Base-by-base conservation (phyloP, 345 rosid genomes). In the Microcos paniculata region DNA sequence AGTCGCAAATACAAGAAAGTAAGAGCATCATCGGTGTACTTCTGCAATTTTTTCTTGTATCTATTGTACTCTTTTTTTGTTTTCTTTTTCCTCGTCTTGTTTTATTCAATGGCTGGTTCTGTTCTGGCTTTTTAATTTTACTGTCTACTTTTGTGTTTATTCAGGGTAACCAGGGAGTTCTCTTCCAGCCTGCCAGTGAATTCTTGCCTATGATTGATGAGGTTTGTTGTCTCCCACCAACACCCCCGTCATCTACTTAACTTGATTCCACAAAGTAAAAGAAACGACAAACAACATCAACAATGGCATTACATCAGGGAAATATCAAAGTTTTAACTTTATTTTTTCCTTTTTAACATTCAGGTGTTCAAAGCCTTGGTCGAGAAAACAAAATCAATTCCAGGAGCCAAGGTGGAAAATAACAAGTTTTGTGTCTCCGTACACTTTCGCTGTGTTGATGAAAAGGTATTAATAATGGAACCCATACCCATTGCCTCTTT, bases 371-470 rank as follows among this genome's bases (percentile, higher is more conserved):
- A 80, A 68, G 56, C 83, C 52, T 77, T 91, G 81, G 79, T 80
- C 65, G 88, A 92, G 80, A 88, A 87, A 82, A 92, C 92, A 65
- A 91, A 88, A 77, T 76, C 88, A 19, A 90, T 90, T 51, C 88
- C 88, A 1, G 98, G 99, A 74, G 94, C 90, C 8, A 82, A 67
- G 76, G 97, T 96, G 38, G 99, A 96, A 84, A 88, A 89, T 79
- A 96, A 96, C 90, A 96, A 96, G 82, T 96, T 96, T 56, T 96
- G 99, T 75, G 72, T 91, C 58, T 90, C 99, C 76, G 97, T 96
- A 56, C 99, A 96, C 82, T 96, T 88, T 77, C 84, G 99, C 8
- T 86, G 97, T 45, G 99, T 96, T 63, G 94, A 94, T 68, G 98
- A 96, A 84, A 88, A 89, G 87, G 99, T 91, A 84, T n/a, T 15